A percentile compares a stretch with the other conserved stretches of the same genome.
Conservation (phyloP, 139 green algal genomes). For the Picochlorum sp. region DNA sequence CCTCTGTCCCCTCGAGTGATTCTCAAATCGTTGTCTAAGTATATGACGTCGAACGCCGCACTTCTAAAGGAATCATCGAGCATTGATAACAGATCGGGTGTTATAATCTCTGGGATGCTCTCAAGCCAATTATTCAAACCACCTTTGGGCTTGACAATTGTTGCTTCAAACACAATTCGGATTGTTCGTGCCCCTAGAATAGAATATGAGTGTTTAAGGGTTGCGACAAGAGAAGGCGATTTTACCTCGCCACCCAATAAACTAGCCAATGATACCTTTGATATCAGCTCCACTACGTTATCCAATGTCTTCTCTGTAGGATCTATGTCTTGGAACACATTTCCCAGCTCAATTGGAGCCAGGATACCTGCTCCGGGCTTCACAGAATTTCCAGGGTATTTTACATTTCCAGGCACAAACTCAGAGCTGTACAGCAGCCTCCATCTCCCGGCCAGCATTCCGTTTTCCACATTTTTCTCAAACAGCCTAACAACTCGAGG, state of each 20-base stretch:
- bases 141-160: constrained; percentile 11
- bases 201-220: constrained; percentile 13
- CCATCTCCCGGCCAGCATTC: constrained; percentile 30
- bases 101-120: constrained; percentile 20
- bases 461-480: background rate
- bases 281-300: constrained; percentile 18
- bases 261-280: background rate
- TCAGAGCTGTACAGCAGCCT: constrained; percentile 34
- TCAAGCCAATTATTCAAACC: constrained; percentile 23
- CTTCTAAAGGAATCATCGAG: constrained; percentile 4
- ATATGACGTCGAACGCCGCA: constrained; percentile 37
- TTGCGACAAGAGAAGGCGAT: constrained; percentile 3
- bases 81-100: constrained; percentile 25
- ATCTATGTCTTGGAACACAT: constrained; percentile 4
- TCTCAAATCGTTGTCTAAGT: constrained; percentile 33
- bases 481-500: background rate
- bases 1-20: constrained; percentile 32
- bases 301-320: constrained; percentile 2
- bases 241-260: background rate
- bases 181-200: constrained; percentile 6
- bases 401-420: constrained; percentile 37
- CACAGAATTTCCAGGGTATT: constrained; percentile 24
- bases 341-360: constrained; percentile 32
- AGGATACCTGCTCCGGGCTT: constrained; percentile 14
- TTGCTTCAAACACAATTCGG: constrained; percentile 16